These are phyloP conservation scores for Pseudonectria foliicola DNA, from an alignment of 2,329 filamentous ascomycete species.

Conservation along the genomic window DNA sequence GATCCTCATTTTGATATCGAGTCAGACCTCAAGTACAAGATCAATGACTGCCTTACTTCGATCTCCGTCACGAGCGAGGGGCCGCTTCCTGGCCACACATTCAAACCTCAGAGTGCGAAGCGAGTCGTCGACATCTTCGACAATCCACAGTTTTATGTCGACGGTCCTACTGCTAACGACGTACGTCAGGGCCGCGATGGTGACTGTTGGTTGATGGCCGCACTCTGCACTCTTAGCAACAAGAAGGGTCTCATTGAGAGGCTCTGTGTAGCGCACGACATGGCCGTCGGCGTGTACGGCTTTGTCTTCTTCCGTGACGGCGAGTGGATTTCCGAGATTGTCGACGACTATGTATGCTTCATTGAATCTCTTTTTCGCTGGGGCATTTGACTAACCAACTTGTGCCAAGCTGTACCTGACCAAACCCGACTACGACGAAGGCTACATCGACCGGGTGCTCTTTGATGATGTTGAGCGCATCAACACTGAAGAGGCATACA, in stretches of 20 bases:
- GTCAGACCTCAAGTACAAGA: slow-evolving; percentile 58
- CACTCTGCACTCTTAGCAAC: slow-evolving; percentile 69
- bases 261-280: slow-evolving; percentile 66
- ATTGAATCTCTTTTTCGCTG: not conserved
- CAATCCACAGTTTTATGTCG: slow-evolving; percentile 67
- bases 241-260: slow-evolving; percentile 64
- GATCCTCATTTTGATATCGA: slow-evolving; percentile 86
- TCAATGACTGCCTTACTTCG: slow-evolving; percentile 42
- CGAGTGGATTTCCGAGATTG: slow-evolving; percentile 58
- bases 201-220: slow-evolving; percentile 83
- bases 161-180: slow-evolving; percentile 69
- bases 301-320: slow-evolving; percentile 80
- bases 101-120: slow-evolving; percentile 52
- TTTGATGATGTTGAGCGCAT: slow-evolving; percentile 39
- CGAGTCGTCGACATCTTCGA: slow-evolving; percentile 71
- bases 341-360: slow-evolving; percentile 43
- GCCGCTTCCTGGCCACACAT: slow-evolving; percentile 20
- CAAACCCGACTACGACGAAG: slow-evolving; percentile 56
- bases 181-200: slow-evolving; percentile 72
- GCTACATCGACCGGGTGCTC: slow-evolving; percentile 38
- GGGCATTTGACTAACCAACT: slow-evolving; percentile 1
- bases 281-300: slow-evolving; percentile 72
- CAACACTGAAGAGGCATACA: slow-evolving; percentile 53
- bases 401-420: slow-evolving; percentile 40
- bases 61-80: slow-evolving; percentile 28